Evolutionary conservation across 192 early-diverging fungal species (phyloP).

Genomic region (Pilobolus umbonatus): DNA sequence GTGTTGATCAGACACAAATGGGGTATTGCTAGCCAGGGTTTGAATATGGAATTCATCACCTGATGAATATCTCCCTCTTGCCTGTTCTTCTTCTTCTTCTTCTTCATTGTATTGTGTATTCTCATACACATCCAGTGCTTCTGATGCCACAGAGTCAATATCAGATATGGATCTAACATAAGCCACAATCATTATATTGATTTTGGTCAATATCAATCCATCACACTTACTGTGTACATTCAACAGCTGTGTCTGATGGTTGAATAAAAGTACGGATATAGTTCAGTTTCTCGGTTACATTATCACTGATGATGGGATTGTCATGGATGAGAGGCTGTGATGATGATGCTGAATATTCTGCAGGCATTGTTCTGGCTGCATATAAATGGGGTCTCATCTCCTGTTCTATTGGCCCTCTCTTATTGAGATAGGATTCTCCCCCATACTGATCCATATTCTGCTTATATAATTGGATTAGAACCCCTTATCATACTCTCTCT

Average conservation of each 20-base stretch:
- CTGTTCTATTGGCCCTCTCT: constrained; percentile 1
- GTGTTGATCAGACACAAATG: constrained; percentile 19
- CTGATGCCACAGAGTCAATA: constrained; percentile 24
- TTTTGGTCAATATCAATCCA: no score
- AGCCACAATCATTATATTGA: constrained; percentile 19
- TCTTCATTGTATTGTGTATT: constrained; percentile 2
- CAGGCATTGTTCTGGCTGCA: constrained; percentile 15
- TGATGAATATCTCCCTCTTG: neutral
- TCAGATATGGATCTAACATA: constrained; percentile 12
- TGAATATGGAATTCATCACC: constrained; percentile 11
- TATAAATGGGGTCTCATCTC: constrained; percentile 17
- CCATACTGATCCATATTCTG: constrained; percentile 16
- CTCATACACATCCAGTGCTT: constrained; percentile 18
- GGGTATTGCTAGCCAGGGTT: constrained; percentile 6
- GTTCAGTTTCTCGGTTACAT: constrained; percentile 25
- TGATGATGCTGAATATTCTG: no score
- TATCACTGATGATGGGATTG: no score
- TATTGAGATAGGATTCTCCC: neutral
- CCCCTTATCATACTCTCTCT: neutral
- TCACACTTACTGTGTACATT: no score
- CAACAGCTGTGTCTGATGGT: no score
- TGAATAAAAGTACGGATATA: no score
- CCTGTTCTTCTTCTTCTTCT: neutral
- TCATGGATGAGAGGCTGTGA: no score
- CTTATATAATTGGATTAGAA: neutral